Evolutionary conservation across 306 rosid species (phyloP), one percentile per base, ranked within the genome.

Genomic region (Acacia confusa): DNA sequence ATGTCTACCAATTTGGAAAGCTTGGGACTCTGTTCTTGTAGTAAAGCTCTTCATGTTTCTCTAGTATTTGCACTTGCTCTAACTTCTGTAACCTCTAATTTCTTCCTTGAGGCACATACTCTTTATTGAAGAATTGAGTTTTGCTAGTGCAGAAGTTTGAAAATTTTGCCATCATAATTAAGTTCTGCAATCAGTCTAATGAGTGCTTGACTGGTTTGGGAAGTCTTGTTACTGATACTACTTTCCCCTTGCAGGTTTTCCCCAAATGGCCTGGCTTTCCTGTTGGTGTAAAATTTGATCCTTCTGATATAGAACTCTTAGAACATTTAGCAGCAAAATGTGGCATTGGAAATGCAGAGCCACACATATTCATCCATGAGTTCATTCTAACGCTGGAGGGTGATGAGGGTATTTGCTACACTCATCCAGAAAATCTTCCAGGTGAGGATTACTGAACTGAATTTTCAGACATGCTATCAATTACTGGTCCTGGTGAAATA

Each of bases 201-300:
- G 36, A 15, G 44, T 32, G 63, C 75, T 64, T 66, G 69, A 82
- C 57, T 78, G 43, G 65, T 75, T 68, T 30, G 48, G 44, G 40
- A 78, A 71, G 80, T 71, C 66, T 63, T 47, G 22, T 64, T 60
- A 32, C 58, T 34, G 25, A 55, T 40, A 45, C 75, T 87, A 70
- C 74, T 75, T 80, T 78, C 47, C 65, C 50, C 34, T 84, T 81
- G 79, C 55, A 95, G 99, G 93, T 89, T 84, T 86, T 85, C 77
- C 69, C 82, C 12, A 90, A 95, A 76, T 95, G 99, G 99, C 99
- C 98, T 41, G 98, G 98, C 43, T 83, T 95, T 81, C 99, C 99
- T 22, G 63, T 80, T 83, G 99, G 99, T 71, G 95, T 93, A 24
- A 95, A 93, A 84, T 95, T 95, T 87, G 96, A 95, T 83, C 98